Percentiles rank a stretch among this genome's conserved stretches.
Evolutionary conservation across 192 early-diverging fungal genomes (phyloP).

Genomic region (Coemansia sp.): DNA sequence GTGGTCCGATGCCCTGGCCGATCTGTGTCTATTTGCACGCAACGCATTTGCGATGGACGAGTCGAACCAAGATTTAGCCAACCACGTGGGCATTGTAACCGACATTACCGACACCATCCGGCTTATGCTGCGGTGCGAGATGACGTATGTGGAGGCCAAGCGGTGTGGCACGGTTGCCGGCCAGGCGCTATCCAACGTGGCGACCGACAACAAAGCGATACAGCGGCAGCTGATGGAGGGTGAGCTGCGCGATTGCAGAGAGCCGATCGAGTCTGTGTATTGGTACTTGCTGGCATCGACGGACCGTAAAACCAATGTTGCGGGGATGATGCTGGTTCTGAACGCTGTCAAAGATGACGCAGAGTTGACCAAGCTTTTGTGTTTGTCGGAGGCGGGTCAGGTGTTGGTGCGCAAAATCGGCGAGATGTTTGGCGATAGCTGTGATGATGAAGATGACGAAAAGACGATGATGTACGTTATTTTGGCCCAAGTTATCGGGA

Average conservation of each 20-base stretch:
- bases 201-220: conserved; percentile 18
- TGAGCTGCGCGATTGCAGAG: conserved; percentile 7
- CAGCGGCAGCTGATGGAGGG: conserved; percentile 15
- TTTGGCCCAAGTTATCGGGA: conserved; percentile 15
- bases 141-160: conserved; percentile 15
- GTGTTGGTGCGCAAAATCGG: conserved; percentile 20
- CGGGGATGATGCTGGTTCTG: conserved; percentile 33
- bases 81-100: not conserved
- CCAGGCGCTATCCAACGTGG: conserved; percentile 35
- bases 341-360: conserved; percentile 26
- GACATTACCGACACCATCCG: conserved; percentile 10
- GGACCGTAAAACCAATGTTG: conserved; percentile 18
- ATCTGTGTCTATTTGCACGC: conserved; percentile 34
- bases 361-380: conserved; percentile 4
- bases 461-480: conserved; percentile 31
- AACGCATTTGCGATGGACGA: conserved; percentile 36
- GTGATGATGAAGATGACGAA: conserved; percentile 26
- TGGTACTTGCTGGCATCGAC: conserved; percentile 19
- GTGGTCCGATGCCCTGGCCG: conserved; percentile 12
- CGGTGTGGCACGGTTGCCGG: conserved; percentile 15
- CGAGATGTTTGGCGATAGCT: conserved; percentile 31
- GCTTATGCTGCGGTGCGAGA: conserved; percentile 8
- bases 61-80: conserved; percentile 21
- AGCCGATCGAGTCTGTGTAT: conserved; percentile 9
- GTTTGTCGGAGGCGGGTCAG: conserved; percentile 14